These are phyloP conservation scores for Aspergillus clavatus DNA, from an alignment of 2,329 filamentous ascomycete genomes.

Conservation along the genomic window DNA sequence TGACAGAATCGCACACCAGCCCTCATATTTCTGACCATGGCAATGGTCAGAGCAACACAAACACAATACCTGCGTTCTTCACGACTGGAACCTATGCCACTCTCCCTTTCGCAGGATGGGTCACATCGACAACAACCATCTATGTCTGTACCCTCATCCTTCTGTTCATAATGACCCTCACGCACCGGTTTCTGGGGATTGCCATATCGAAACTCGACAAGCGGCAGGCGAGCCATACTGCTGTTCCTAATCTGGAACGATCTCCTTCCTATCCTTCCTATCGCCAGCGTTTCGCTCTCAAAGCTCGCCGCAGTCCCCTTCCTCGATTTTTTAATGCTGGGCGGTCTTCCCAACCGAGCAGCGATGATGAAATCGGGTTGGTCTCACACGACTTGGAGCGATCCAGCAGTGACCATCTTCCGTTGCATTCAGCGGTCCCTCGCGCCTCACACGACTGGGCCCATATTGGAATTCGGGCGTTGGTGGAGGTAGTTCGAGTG, in stretches of 20 bases:
- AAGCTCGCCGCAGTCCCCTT: constrained; percentile 7
- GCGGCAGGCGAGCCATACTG: neutral
- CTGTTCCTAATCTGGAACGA: neutral
- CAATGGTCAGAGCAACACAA: neutral
- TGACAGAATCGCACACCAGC: neutral
- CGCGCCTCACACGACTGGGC: constrained; percentile 1
- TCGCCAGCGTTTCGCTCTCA: neutral
- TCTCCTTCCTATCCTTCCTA: neutral
- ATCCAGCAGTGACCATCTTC: neutral
- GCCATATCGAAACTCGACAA: constrained; percentile 6
- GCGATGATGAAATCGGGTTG: neutral
- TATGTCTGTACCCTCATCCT: constrained; percentile 9
- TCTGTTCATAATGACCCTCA: constrained; percentile 5
- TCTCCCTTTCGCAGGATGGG: constrained; percentile 10
- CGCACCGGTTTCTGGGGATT: constrained; percentile 8
- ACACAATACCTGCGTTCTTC: constrained; percentile 10
- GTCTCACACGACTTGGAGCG: neutral
- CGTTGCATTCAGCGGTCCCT: neutral
- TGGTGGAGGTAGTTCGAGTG: constrained; percentile 8
- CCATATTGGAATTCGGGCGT: constrained; percentile 1
- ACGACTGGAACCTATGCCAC: constrained; percentile 7
- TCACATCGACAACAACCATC: constrained; percentile 3
- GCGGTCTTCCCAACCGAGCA: constrained; percentile 2
- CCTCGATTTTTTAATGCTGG: no score
- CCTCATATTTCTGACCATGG: neutral